These are phyloP conservation scores for Metschnikowia vanudenii DNA, from an alignment of 805 yeast species.

Conservation along the genomic window DNA sequence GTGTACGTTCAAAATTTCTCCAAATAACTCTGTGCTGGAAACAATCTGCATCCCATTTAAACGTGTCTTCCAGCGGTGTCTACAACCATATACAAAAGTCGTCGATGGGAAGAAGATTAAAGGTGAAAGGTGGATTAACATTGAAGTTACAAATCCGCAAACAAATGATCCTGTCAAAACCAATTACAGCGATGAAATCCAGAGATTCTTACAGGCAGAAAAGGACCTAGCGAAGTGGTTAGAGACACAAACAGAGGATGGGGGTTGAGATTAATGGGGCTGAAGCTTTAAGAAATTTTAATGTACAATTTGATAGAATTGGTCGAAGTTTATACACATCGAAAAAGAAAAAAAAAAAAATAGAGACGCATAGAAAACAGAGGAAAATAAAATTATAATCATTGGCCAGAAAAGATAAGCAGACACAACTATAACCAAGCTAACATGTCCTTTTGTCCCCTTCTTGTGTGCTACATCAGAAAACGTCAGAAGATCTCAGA, in stretches of 20 bases:
- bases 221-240: slow-evolving; percentile 34
- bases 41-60: slow-evolving; percentile 45
- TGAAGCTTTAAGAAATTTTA: neutral
- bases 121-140: slow-evolving; percentile 35
- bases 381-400: neutral
- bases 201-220: slow-evolving; percentile 39
- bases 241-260: slow-evolving; percentile 19
- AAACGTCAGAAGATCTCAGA: neutral
- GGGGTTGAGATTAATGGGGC: neutral
- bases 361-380: neutral
- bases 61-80: slow-evolving; percentile 41
- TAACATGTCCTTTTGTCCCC: neutral
- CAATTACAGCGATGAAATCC: slow-evolving; percentile 27
- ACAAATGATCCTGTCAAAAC: slow-evolving; percentile 30
- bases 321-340: neutral
- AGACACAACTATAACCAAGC: neutral
- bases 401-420: neutral
- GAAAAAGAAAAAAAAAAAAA: neutral
- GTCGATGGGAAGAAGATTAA: slow-evolving; percentile 28
- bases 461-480: neutral
- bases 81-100: slow-evolving; percentile 23
- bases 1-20: slow-evolving; percentile 38
- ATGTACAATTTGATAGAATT: neutral
- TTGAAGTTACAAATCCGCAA: slow-evolving; percentile 36
- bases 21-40: slow-evolving; percentile 27